Evolutionary conservation across 2,329 filamentous ascomycete species (phyloP).

Genomic region (Beauveria rudraprayagi): DNA sequence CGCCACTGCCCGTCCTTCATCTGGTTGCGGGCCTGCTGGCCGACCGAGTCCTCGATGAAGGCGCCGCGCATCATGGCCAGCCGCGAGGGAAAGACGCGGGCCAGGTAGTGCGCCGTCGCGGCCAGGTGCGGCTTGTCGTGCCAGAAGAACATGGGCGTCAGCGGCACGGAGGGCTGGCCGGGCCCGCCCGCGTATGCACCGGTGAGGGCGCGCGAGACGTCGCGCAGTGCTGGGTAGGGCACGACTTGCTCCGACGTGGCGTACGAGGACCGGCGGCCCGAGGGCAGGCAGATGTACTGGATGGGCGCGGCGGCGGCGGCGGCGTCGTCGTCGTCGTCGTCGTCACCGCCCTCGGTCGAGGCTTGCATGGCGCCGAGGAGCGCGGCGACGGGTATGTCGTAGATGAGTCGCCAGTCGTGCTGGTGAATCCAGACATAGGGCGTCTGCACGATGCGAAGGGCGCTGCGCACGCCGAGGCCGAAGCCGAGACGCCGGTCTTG

Average conservation of each 20-base stretch:
- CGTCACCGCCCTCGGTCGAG: conserved; percentile 19
- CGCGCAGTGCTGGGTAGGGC: conserved; percentile 32
- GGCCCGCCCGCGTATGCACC: conserved; percentile 26
- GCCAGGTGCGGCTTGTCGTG: conserved; percentile 50
- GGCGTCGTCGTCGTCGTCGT: neutral
- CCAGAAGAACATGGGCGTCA: conserved; percentile 52
- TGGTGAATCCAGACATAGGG: conserved; percentile 51
- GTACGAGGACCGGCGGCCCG: conserved; percentile 43
- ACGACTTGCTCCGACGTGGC: conserved; percentile 38
- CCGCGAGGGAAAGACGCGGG: conserved; percentile 40
- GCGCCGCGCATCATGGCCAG: conserved; percentile 42
- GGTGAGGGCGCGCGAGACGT: conserved; percentile 34
- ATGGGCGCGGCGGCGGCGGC: conserved; percentile 26
- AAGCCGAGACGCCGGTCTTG: conserved; percentile 41
- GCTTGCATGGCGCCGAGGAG: conserved; percentile 39
- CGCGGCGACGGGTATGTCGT: conserved; percentile 34
- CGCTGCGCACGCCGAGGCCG: conserved; percentile 44
- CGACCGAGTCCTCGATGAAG: conserved; percentile 50
- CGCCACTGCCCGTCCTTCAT: conserved; percentile 47
- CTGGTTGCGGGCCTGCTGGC: conserved; percentile 44
- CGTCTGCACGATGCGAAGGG: conserved; percentile 36
- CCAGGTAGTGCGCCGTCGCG: conserved; percentile 40
- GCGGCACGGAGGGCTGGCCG: conserved; percentile 25
- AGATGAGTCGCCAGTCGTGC: conserved; percentile 45
- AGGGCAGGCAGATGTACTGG: conserved; percentile 46